phyloP scores from a whole-genome alignment of 2,329 filamentous ascomycete genomes.

The Ophiocordyceps camponoti-rufipedis region DNA sequence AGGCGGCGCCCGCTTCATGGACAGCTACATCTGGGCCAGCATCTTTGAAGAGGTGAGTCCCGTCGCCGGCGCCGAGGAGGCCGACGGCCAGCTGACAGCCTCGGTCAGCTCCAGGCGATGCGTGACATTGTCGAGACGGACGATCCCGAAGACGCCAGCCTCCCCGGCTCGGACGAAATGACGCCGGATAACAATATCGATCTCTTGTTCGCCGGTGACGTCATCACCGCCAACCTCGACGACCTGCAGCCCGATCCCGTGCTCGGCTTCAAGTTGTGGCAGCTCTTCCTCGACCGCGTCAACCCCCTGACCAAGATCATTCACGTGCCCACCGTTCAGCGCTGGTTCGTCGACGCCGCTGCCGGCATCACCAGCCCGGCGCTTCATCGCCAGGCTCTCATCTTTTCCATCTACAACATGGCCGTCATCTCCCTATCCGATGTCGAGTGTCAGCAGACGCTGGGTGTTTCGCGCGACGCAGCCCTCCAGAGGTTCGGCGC shows the following conservation, averaged over 20 bases:
- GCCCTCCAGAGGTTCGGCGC: constrained; percentile 32
- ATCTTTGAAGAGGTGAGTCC: constrained; percentile 35
- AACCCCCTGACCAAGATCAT: constrained; percentile 57
- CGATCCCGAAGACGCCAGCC: constrained; percentile 27
- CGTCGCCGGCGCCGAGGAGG: no score
- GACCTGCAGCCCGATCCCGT: constrained; percentile 45
- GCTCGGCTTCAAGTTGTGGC: constrained; percentile 56
- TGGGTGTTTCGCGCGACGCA: constrained; percentile 29
- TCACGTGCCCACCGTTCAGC: constrained; percentile 52
- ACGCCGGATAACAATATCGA: constrained; percentile 35
- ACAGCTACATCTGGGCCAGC: constrained; percentile 33
- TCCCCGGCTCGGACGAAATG: constrained; percentile 27
- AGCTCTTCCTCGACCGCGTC: constrained; percentile 54
- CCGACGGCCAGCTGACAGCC: no score
- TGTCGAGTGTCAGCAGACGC: constrained; percentile 33
- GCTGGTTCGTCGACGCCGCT: constrained; percentile 43
- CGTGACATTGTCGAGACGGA: constrained; percentile 35
- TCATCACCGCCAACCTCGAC: constrained; percentile 19
- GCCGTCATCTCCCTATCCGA: constrained; percentile 35
- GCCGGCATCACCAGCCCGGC: constrained; percentile 35
- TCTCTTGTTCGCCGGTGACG: constrained; percentile 25
- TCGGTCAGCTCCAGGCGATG: constrained; percentile 34
- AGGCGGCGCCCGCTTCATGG: constrained; percentile 36
- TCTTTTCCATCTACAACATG: constrained; percentile 49
- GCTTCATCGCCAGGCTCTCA: constrained; percentile 38